Conservation (phyloP, 2,329 filamentous ascomycete genomes). For the Nemania serpens region DNA sequence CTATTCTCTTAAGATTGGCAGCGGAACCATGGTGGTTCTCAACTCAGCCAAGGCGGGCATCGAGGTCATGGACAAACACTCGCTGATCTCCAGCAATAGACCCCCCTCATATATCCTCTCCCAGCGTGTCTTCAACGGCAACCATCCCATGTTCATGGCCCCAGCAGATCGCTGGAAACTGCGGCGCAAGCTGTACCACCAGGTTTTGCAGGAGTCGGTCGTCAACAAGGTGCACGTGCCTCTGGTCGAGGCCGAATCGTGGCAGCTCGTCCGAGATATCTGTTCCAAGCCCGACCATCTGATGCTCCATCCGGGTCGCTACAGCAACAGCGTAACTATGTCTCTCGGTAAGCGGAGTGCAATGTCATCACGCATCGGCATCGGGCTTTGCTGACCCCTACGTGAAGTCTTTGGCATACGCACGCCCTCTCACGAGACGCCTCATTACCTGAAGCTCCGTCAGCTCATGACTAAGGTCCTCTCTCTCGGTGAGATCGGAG, state of each 20-base stretch:
- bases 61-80: conserved; percentile 3
- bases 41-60: neutral
- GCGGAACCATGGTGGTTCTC: neutral
- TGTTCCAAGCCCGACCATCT: neutral
- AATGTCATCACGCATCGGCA: too few relatives aligned
- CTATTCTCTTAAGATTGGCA: conserved; percentile 7
- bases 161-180: conserved; percentile 4
- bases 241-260: conserved; percentile 15
- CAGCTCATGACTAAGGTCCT: neutral
- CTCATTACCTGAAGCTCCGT: conserved; percentile 4
- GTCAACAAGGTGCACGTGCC: conserved; percentile 10
- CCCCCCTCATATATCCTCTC: neutral
- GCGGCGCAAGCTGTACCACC: neutral
- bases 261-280: conserved; percentile 15
- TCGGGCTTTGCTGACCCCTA: neutral
- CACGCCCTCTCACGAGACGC: neutral
- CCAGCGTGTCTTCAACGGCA: conserved; percentile 3
- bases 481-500: conserved; percentile 3
- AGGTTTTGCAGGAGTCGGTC: conserved; percentile 5
- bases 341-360: neutral
- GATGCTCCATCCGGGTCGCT: conserved; percentile 13
- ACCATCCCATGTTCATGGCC: conserved; percentile 17
- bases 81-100: conserved; percentile 5
- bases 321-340: conserved; percentile 20
- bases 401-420: conserved; percentile 16